A percentile compares a stretch with the other conserved stretches of the same genome.
Conservation (phyloP, 805 yeast genomes). For the Cyberlindnera maritima region DNA sequence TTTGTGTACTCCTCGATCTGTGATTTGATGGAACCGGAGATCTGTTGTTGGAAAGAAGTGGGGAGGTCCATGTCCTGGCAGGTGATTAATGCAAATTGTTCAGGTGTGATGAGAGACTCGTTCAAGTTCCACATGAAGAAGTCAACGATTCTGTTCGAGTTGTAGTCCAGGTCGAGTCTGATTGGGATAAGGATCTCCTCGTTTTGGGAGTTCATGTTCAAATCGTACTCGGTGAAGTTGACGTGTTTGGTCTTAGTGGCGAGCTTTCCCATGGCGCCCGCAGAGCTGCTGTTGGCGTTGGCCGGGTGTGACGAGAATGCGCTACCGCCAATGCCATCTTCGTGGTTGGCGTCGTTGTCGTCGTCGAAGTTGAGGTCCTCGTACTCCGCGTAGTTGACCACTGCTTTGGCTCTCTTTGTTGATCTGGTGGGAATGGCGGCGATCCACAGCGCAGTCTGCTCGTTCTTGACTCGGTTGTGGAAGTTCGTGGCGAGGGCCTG, state of each 20-base stretch:
- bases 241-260: slow-evolving; percentile 28
- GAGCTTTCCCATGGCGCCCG: slow-evolving; percentile 16
- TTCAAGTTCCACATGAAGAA: slow-evolving; percentile 89
- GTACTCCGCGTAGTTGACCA: slow-evolving; percentile 80
- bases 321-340: slow-evolving; percentile 14
- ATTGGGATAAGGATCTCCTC: slow-evolving; percentile 87
- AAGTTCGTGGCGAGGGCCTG: slow-evolving; percentile 82
- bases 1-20: slow-evolving; percentile 77
- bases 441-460: slow-evolving; percentile 68
- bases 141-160: slow-evolving; percentile 81
- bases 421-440: slow-evolving; percentile 75
- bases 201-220: slow-evolving; percentile 23
- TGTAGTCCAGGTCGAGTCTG: slow-evolving; percentile 79
- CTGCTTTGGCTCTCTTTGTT: slow-evolving; percentile 68
- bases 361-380: slow-evolving; percentile 62
- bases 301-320: slow-evolving; percentile 2
- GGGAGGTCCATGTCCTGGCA: slow-evolving; percentile 85
- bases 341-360: slow-evolving; percentile 38
- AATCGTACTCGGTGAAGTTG: slow-evolving; percentile 24
- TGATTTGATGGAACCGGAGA: slow-evolving; percentile 68
- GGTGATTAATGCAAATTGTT: slow-evolving; percentile 80
- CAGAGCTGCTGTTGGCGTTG: neutral
- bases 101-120: slow-evolving; percentile 80
- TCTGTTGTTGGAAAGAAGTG: slow-evolving; percentile 53
- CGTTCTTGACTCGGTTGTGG: slow-evolving; percentile 67